These are phyloP conservation scores for Macrolepiota albuminosa DNA, from an alignment of 768 basidiomycete genomes.

Conservation along the genomic window DNA sequence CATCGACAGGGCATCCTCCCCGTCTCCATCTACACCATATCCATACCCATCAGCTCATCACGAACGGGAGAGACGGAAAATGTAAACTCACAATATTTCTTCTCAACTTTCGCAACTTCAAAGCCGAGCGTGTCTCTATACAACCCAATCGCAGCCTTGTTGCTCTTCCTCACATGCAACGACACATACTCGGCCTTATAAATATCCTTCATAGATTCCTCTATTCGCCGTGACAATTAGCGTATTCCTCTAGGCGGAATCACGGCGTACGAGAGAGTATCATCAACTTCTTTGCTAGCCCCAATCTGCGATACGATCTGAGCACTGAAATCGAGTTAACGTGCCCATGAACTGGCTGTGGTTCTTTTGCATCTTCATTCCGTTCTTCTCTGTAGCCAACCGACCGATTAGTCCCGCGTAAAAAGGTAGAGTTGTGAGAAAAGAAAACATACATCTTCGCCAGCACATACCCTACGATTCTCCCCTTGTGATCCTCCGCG, in stretches of 20 bases:
- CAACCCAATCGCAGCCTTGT: slow-evolving; percentile 83
- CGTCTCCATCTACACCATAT: neutral
- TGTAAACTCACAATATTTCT: slow-evolving; percentile 76
- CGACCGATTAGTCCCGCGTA: neutral
- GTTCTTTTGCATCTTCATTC: slow-evolving; percentile 33
- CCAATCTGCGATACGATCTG: slow-evolving; percentile 84
- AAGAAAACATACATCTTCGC: slow-evolving; percentile 74
- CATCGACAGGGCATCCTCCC: slow-evolving; percentile 4
- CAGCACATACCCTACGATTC: slow-evolving; percentile 93
- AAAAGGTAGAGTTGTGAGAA: neutral
- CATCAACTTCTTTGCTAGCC: slow-evolving; percentile 94
- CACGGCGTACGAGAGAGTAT: slow-evolving; percentile 73
- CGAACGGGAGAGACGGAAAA: neutral
- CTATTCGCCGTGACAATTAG: slow-evolving; percentile 34
- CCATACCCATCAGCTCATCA: neutral
- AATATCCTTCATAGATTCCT: slow-evolving; percentile 87
- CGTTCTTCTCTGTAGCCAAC: slow-evolving; percentile 48
- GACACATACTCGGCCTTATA: slow-evolving; percentile 84
- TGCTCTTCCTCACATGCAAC: slow-evolving; percentile 92
- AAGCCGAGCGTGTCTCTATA: slow-evolving; percentile 92
- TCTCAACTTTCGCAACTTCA: slow-evolving; percentile 78
- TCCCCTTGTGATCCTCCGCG: slow-evolving; percentile 83
- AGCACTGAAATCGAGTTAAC: slow-evolving; percentile 97
- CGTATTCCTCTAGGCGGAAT: neutral
- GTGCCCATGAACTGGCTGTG: slow-evolving; percentile 63